These are phyloP conservation scores for Graphilbum fragrans DNA, from an alignment of 2,329 filamentous ascomycete species.

Conservation along the genomic window DNA sequence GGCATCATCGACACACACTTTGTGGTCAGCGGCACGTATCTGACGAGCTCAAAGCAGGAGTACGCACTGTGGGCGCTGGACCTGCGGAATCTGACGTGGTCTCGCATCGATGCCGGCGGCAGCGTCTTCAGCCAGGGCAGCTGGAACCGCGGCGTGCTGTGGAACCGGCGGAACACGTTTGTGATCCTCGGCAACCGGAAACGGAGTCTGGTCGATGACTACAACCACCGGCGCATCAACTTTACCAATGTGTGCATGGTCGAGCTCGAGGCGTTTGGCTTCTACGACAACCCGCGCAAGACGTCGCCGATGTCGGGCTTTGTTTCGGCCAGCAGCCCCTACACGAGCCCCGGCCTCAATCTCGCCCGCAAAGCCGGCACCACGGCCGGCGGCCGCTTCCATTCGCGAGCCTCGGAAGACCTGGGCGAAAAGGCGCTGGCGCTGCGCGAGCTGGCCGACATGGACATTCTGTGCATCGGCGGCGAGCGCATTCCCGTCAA, in stretches of 20 bases:
- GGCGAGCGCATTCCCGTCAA: conserved; percentile 91
- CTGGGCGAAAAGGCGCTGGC: conserved; percentile 70
- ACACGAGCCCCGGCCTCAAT: conserved; percentile 42
- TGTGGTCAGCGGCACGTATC: conserved; percentile 91
- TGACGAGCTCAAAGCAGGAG: conserved; percentile 96
- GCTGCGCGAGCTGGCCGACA: conserved; percentile 80
- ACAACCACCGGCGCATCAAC: conserved; percentile 95
- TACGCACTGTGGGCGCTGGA: conserved; percentile 96
- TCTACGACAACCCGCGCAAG: conserved; percentile 89
- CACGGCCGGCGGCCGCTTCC: conserved; percentile 62
- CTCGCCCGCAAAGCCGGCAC: conserved; percentile 47
- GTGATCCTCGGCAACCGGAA: conserved; percentile 92
- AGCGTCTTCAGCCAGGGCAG: conserved; percentile 93
- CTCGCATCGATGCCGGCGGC: conserved; percentile 86
- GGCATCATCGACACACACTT: conserved; percentile 94
- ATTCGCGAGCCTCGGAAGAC: conserved; percentile 70
- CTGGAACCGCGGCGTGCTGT: conserved; percentile 92
- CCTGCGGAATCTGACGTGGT: conserved; percentile 80
- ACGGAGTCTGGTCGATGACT: conserved; percentile 88
- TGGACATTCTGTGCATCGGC: conserved; percentile 88
- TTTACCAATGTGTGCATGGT: conserved; percentile 96
- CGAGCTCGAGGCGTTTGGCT: conserved; percentile 89
- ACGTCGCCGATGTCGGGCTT: conserved; percentile 70
- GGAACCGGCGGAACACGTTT: conserved; percentile 88
- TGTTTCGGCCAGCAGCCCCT: conserved; percentile 67